Conservation (phyloP, 2,329 filamentous ascomycete species). For the Trichocomaceae sp. region DNA sequence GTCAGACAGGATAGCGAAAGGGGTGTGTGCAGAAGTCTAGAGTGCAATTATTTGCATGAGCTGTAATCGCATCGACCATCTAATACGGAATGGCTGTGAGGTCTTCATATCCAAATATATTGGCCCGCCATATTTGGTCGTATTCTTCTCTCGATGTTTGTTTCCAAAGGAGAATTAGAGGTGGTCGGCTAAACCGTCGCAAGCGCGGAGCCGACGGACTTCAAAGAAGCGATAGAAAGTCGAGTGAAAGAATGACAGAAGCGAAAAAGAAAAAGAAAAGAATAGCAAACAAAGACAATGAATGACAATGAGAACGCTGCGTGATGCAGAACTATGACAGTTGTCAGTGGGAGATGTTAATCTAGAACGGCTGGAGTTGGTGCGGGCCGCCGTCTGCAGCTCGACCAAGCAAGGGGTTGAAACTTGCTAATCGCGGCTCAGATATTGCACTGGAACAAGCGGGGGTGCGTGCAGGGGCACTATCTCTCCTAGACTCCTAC, state of each 20-base stretch:
- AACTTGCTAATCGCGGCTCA: neutral
- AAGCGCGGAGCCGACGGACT: neutral
- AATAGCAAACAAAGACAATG: neutral
- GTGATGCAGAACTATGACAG: neutral
- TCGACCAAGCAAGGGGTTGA: neutral
- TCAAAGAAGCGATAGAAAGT: neutral
- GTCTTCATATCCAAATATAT: constrained; percentile 2
- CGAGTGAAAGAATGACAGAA: neutral
- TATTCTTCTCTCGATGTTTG: neutral
- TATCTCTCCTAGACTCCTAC: no score
- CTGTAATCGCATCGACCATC: constrained; percentile 4
- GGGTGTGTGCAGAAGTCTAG: neutral
- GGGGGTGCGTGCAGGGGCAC: constrained; percentile 9
- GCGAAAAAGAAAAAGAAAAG: neutral
- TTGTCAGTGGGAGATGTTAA: constrained; percentile 2
- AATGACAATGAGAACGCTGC: neutral
- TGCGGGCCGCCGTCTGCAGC: neutral
- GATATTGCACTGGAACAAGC: neutral
- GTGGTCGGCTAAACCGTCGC: neutral
- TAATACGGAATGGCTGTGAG: neutral
- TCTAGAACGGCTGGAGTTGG: constrained; percentile 4
- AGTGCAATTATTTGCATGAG: neutral
- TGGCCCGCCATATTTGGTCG: neutral
- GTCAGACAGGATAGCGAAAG: neutral
- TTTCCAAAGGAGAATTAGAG: neutral